Conservation (phyloP, 2,329 filamentous ascomycete genomes). For the Colletotrichum salicis region DNA sequence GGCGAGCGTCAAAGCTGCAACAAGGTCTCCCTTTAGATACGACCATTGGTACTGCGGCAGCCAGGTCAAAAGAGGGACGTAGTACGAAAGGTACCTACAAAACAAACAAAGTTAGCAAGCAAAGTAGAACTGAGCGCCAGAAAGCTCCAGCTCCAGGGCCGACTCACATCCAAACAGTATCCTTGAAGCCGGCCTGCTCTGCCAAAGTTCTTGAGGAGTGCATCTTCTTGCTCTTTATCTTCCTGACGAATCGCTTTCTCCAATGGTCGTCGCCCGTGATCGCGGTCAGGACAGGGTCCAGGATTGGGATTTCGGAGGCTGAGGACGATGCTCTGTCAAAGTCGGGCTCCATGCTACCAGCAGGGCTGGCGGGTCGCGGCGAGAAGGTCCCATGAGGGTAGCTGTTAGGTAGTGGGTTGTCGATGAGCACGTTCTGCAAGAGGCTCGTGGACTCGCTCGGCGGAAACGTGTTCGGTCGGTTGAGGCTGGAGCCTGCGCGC, state of each 20-base stretch:
- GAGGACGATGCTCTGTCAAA: slow-evolving; percentile 47
- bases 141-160: slow-evolving; percentile 38
- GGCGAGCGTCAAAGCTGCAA: slow-evolving; percentile 94
- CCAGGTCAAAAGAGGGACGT: slow-evolving; percentile 92
- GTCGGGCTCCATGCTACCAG: slow-evolving; percentile 47
- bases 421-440: slow-evolving; percentile 48
- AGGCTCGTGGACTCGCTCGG: slow-evolving; percentile 64
- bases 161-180: slow-evolving; percentile 76
- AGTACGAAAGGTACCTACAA: slow-evolving; percentile 87
- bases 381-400: slow-evolving; percentile 84
- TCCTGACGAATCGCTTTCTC: slow-evolving; percentile 60
- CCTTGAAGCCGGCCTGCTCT: slow-evolving; percentile 77
- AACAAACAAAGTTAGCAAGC: slow-evolving; percentile 7
- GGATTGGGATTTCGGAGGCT: slow-evolving; percentile 46
- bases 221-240: slow-evolving; percentile 72
- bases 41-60: slow-evolving; percentile 85
- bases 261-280: slow-evolving; percentile 56
- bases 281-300: slow-evolving; percentile 53
- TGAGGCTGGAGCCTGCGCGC: slow-evolving; percentile 39
- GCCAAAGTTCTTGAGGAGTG: slow-evolving; percentile 79
- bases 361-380: slow-evolving; percentile 67
- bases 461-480: slow-evolving; percentile 21
- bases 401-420: slow-evolving; percentile 55
- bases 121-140: slow-evolving; percentile 18
- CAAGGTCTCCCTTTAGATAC: slow-evolving; percentile 85